A percentile compares a stretch with the other conserved stretches of the same genome.
These are phyloP conservation scores for Neonothopanus nambi DNA, from an alignment of 1,284 basidiomycete species.

Conservation along the genomic window DNA sequence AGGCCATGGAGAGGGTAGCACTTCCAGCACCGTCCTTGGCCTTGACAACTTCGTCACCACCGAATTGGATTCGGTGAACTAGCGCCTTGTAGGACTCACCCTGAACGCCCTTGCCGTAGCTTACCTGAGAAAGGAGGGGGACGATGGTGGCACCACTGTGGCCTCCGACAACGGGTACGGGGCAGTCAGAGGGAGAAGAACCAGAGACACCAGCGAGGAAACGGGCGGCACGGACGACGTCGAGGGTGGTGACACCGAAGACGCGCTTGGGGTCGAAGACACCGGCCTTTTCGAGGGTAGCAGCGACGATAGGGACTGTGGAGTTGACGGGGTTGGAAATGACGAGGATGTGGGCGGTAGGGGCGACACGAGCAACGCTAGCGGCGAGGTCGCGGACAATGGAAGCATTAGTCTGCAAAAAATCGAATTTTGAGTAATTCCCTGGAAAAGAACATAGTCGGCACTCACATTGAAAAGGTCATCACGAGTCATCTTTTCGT, in stretches of 20 bases:
- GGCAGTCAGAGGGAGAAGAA: constrained; percentile 65
- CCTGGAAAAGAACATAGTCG: neutral
- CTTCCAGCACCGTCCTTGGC: constrained; percentile 89
- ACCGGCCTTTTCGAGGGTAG: constrained; percentile 90
- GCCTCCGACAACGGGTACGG: constrained; percentile 91
- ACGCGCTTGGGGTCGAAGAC: constrained; percentile 85
- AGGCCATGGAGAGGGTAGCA: constrained; percentile 94
- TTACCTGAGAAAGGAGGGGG: constrained; percentile 86
- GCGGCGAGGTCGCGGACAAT: constrained; percentile 96
- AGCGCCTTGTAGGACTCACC: constrained; percentile 72
- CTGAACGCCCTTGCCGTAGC: constrained; percentile 60
- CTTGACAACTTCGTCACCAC: constrained; percentile 91
- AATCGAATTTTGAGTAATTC: neutral
- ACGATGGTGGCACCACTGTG: constrained; percentile 97
- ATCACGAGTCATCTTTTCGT: constrained; percentile 87
- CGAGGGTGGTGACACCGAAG: constrained; percentile 95
- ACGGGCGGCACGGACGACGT: constrained; percentile 93
- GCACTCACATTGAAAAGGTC: constrained; percentile 94
- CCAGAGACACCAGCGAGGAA: constrained; percentile 83
- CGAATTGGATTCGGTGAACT: constrained; percentile 88
- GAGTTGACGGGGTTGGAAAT: constrained; percentile 97
- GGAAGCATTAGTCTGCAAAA: constrained; percentile 81
- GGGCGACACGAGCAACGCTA: constrained; percentile 84
- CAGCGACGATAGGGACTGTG: constrained; percentile 96
- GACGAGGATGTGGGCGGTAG: constrained; percentile 90